Percentiles rank a stretch among this genome's conserved stretches.
These are phyloP conservation scores for Eruca vesicaria DNA, from an alignment of 441 rosid species.

Conservation along the genomic window DNA sequence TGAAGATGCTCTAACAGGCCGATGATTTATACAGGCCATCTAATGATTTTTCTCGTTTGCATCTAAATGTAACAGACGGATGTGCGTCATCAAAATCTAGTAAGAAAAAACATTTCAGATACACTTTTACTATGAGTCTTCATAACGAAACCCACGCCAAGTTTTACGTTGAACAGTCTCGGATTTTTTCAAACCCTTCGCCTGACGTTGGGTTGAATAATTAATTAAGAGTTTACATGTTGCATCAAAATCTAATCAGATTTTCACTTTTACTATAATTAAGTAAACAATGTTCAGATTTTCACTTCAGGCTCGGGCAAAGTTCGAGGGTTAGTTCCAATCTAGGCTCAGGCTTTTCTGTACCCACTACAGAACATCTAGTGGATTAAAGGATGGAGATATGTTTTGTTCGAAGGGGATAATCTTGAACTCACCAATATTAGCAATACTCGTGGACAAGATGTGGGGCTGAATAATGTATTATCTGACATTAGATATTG, in stretches of 20 bases:
- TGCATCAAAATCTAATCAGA: neutral
- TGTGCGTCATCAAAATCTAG: too few relatives aligned
- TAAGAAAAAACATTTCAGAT: neutral
- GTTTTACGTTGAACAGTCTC: constrained; percentile 6
- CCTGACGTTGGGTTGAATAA: neutral
- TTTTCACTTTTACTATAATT: neutral
- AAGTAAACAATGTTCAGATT: neutral
- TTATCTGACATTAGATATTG: neutral
- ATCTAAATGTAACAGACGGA: too few relatives aligned
- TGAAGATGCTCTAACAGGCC: too few relatives aligned
- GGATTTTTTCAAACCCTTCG: neutral
- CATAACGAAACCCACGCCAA: constrained; percentile 17
- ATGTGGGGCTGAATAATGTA: neutral
- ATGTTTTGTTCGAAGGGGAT: neutral
- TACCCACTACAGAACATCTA: neutral
- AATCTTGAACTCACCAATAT: neutral
- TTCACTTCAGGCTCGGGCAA: neutral
- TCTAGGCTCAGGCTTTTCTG: neutral
- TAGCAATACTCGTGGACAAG: neutral
- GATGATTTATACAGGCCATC: too few relatives aligned
- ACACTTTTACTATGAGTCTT: neutral
- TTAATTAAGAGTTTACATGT: too few relatives aligned
- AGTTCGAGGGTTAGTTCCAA: neutral
- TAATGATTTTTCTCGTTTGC: too few relatives aligned
- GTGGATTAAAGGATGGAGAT: neutral